Base-by-base conservation (phyloP, 2,329 filamentous ascomycete species). In the Xylaria hypoxylon region DNA sequence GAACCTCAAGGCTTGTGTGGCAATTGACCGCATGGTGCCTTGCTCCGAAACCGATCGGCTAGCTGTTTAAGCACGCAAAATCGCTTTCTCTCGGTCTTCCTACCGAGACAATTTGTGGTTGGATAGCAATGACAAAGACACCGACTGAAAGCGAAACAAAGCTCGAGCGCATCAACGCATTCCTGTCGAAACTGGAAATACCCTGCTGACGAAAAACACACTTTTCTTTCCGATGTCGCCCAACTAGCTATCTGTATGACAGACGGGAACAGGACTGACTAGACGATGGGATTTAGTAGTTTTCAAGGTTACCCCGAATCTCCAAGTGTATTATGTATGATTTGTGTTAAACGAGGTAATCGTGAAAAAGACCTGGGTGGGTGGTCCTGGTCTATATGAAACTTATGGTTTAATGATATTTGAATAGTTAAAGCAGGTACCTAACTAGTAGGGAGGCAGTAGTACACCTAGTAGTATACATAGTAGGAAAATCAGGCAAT, bases 21-120 rank as follows among this genome's bases (percentile, higher is more conserved):
- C 58, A 51, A 68, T 68, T 64, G 69, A 71, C 62, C 69, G 69
- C 75, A 75, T 77, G 40, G 19, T 63, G 62, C 38, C 55, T 53
- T 56, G 28, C 48, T 40, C 60, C 42, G 38, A 24, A 51, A 5
- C n/a, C 28, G 26, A 31, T 24, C n/a, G 44, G 45, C 52, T 40
- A 24, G 35, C n/a, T 5, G 35, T 15, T 13, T 15, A 59, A 19
- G 40, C 56, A n/a, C 61, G 51, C n/a, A 64, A 52, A 44, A 48
- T n/a, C 13, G 40, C 33, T n/a, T 47, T 42, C 31, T 8, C 24
- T 24, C 19, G 15, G 42, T 11, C 17, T 6, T 24, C 57, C 22
- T 38, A 47, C 56, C 33, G 44, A 45, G 47, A 53, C n/a, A 17
- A 51, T 28, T 22, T 22, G 48, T 48, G 24, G 48, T 38, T 42